These are phyloP conservation scores for Calonectria montana DNA, from an alignment of 2,329 filamentous ascomycete genomes.

Conservation along the genomic window DNA sequence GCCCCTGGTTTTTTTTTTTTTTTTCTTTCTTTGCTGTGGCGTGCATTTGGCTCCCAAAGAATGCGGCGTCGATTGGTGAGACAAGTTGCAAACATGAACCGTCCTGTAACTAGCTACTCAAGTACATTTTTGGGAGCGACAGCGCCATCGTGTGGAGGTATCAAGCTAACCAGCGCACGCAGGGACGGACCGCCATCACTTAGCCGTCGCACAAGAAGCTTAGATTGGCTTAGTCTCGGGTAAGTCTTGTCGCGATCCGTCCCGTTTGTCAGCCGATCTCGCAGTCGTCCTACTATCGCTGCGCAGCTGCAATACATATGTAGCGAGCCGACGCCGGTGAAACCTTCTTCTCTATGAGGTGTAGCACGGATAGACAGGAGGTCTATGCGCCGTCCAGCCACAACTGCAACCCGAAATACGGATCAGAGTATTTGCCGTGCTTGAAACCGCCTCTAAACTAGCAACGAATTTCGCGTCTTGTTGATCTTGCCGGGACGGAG, in stretches of 20 bases:
- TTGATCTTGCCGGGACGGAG: neutral
- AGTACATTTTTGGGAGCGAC: neutral
- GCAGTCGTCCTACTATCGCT: neutral
- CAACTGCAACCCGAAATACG: neutral
- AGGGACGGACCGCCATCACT: neutral
- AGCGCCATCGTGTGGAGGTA: neutral
- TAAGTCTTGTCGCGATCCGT: neutral
- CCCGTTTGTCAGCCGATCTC: slow-evolving; percentile 5
- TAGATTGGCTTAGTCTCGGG: neutral
- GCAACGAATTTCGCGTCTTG: neutral
- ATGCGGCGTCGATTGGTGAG: neutral
- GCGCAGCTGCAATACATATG: neutral
- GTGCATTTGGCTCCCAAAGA: neutral
- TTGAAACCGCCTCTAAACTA: neutral
- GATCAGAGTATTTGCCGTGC: neutral
- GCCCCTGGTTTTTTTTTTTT: too few species aligned
- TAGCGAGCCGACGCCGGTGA: neutral
- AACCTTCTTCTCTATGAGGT: neutral
- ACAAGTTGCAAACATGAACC: neutral
- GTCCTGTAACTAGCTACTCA: neutral
- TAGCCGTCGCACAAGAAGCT: neutral
- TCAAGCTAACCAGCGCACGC: neutral
- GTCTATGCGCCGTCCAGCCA: neutral
- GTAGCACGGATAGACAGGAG: neutral
- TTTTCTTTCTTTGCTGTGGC: too few species aligned